Percentiles rank a stretch among this genome's conserved stretches.
These are phyloP conservation scores for Monilinia laxa DNA, from an alignment of 2,329 filamentous ascomycete species.

Conservation along the genomic window DNA sequence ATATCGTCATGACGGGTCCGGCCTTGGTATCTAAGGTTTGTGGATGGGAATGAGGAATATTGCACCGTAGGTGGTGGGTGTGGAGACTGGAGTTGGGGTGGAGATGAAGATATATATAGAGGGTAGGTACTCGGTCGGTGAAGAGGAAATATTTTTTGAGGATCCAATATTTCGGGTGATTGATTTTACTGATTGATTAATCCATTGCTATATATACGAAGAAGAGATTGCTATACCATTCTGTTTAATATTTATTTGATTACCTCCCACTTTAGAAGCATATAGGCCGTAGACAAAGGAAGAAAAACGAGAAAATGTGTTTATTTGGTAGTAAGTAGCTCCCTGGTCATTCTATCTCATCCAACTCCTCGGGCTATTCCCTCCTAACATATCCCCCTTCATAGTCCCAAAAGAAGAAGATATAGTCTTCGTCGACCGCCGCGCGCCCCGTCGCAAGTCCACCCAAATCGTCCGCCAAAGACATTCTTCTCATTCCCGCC, in stretches of 20 bases:
- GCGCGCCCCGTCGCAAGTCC: constrained; percentile 8
- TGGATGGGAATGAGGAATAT: neutral
- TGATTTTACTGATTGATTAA: neutral
- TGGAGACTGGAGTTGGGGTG: constrained; percentile 9
- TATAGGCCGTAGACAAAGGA: neutral
- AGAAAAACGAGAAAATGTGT: constrained; percentile 2
- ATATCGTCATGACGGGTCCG: constrained; percentile 16
- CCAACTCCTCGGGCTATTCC: no score
- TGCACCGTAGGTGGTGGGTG: neutral
- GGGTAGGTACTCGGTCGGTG: constrained; percentile 16
- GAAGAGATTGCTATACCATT: neutral
- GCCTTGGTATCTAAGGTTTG: neutral
- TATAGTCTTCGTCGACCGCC: constrained; percentile 22
- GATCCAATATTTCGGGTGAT: neutral
- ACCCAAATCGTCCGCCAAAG: constrained; percentile 2
- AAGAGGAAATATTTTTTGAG: neutral
- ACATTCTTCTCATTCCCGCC: neutral
- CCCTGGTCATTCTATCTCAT: neutral
- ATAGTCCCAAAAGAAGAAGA: constrained; percentile 22
- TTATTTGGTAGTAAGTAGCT: constrained; percentile 2
- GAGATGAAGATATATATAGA: constrained; percentile 22
- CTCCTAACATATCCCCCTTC: neutral
- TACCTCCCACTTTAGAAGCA: neutral
- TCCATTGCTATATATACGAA: neutral
- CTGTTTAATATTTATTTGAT: neutral